Evolutionary conservation across 2,329 filamentous ascomycete species (phyloP).

Genomic region (Alternaria rosae): DNA sequence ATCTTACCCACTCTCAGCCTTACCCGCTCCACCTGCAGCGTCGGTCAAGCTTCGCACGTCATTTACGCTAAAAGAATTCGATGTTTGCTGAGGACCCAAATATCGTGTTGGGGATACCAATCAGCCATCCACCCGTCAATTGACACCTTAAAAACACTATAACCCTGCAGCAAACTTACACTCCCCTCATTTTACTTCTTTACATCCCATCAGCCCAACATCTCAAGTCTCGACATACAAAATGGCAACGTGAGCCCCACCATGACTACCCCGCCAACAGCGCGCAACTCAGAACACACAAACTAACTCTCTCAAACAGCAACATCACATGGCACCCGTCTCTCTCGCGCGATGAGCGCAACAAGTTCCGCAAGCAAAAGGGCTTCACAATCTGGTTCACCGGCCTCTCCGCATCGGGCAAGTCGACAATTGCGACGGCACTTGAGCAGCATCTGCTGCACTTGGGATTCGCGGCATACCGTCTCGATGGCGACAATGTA

Average conservation of each 20-base stretch:
- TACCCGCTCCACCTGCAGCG: conserved; percentile 18
- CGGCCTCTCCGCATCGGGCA: conserved; percentile 92
- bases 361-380: conserved; percentile 76
- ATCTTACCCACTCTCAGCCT: conserved; percentile 12
- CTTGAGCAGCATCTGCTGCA: conserved; percentile 97
- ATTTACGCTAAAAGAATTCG: conserved; percentile 37
- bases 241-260: conserved; percentile 49
- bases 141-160: conserved; percentile 9
- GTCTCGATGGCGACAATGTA: conserved; percentile 97
- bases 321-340: conserved; percentile 92
- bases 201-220: neutral
- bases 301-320: conserved; percentile 55
- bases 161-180: conserved; percentile 2
- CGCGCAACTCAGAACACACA: neutral
- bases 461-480: conserved; percentile 82
- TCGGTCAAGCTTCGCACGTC: conserved; percentile 26
- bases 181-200: neutral
- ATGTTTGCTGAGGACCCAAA: conserved; percentile 18
- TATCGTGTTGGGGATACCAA: conserved; percentile 11
- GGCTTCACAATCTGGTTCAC: conserved; percentile 99
- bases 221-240: conserved; percentile 7
- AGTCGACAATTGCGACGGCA: conserved; percentile 95
- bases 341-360: conserved; percentile 80
- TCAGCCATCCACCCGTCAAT: conserved; percentile 19
- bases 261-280: conserved; percentile 30